Percentiles rank a stretch among this genome's conserved stretches.
Evolutionary conservation across 352 stramenopile species (phyloP).

Genomic region (Pythium sp.): DNA sequence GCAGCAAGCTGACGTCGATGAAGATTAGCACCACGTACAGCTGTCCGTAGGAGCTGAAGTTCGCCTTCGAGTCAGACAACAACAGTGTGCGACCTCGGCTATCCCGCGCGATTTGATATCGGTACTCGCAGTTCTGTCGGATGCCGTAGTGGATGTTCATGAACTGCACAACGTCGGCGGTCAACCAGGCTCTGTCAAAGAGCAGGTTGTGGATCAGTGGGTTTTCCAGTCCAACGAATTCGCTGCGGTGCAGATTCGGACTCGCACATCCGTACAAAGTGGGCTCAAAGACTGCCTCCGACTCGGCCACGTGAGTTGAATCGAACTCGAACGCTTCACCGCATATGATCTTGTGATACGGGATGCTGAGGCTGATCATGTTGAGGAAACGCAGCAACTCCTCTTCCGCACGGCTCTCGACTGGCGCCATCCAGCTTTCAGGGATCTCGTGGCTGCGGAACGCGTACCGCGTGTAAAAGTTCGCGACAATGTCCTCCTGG

Average conservation of each 20-base stretch:
- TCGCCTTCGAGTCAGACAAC: neutral
- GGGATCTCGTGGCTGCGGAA: slow-evolving; percentile 3
- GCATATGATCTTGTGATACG: slow-evolving; percentile 18
- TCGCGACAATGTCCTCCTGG: slow-evolving; percentile 19
- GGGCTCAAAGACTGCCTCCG: slow-evolving; percentile 12
- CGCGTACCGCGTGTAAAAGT: slow-evolving; percentile 20
- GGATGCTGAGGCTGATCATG: slow-evolving; percentile 22
- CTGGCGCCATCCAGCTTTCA: slow-evolving; percentile 1
- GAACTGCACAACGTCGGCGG: slow-evolving; percentile 16
- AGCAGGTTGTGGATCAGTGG: slow-evolving; percentile 9
- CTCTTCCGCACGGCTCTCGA: slow-evolving; percentile 9
- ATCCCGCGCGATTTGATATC: slow-evolving; percentile 12
- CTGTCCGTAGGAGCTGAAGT: slow-evolving; percentile 21
- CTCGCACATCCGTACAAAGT: slow-evolving; percentile 25
- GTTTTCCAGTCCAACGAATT: slow-evolving; percentile 20
- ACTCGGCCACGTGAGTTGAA: neutral
- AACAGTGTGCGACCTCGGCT: neutral
- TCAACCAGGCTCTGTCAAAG: slow-evolving; percentile 20
- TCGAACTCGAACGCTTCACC: slow-evolving; percentile 22
- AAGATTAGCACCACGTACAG: slow-evolving; percentile 26
- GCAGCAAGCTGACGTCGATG: slow-evolving; percentile 21
- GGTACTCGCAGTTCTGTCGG: slow-evolving; percentile 21
- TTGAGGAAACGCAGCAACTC: slow-evolving; percentile 24
- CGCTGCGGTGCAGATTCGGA: slow-evolving; percentile 19
- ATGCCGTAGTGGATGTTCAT: slow-evolving; percentile 18